Conservation (phyloP, 345 rosid genomes). For the Populus pruinosa region DNA sequence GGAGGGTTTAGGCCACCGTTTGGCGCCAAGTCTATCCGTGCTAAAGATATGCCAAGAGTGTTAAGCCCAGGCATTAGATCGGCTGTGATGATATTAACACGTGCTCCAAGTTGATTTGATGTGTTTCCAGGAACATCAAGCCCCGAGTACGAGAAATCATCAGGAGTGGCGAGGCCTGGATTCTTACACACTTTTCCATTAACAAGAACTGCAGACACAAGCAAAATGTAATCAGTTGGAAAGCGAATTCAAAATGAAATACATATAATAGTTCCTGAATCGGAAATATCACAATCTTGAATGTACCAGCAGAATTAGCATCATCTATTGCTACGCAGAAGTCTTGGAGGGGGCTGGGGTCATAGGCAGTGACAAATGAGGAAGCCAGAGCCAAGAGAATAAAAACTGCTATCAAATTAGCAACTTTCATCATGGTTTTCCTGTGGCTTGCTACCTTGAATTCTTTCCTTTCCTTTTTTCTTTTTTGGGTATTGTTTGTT, state of each 20-base stretch:
- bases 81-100: not conserved
- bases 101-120: not conserved
- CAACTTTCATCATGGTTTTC: not conserved
- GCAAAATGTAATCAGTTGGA: not conserved
- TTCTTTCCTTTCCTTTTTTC: not conserved
- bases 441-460: too few relatives aligned
- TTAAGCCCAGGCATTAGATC: not conserved
- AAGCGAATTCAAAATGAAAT: not conserved
- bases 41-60: not conserved
- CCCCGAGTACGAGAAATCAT: not conserved
- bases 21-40: not conserved
- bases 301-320: not conserved
- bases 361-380: not conserved
- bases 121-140: not conserved
- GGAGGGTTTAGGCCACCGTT: constrained; percentile 21
- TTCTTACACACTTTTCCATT: too few relatives aligned
- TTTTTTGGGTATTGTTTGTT: not conserved
- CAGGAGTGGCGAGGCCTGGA: not conserved
- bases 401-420: not conserved
- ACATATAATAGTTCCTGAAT: not conserved
- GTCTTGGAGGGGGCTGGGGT: constrained; percentile 17
- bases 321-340: constrained; percentile 6
- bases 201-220: too few relatives aligned
- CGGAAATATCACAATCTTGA: not conserved
- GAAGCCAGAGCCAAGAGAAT: constrained; percentile 3